Base-by-base conservation (phyloP, 768 basidiomycete genomes). In the Tylopilus balloui region DNA sequence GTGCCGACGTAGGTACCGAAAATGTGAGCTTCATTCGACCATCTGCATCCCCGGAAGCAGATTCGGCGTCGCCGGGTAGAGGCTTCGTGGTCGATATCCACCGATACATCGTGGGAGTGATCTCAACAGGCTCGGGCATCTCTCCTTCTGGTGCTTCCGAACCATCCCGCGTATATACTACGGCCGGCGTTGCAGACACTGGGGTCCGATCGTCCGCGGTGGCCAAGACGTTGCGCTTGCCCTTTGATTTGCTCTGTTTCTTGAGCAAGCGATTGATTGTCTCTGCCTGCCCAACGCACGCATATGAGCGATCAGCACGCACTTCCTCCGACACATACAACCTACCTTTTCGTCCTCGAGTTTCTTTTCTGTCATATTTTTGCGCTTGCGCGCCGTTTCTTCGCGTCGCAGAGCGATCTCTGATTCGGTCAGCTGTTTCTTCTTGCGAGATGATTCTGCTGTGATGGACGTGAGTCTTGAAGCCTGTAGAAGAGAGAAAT, bases 201-300 rank as follows among this genome's bases (percentile, higher is more conserved):
- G 63, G 71, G 4, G 65, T 73, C 46, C 65, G 75, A 52, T 69
- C 80, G 32, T 79, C 78, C 0, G 72, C 72, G 1, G 75, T 77
- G 14, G 75, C 74, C 24, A 73, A 55, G 0, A 66, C 73, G n/a
- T 72, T 76, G 11, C 82, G 79, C 55, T 79, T 84, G 42, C 75
- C 78, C 37, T 79, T 77, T 3, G 85, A 75, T 10, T 84, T 78
- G 15, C 84, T 82, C 61, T 89, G 88, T 66, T 92, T 92, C 65
- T 90, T 90, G 43, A 93, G 77, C 13, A 93, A 75, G 23, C 91
- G 84, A 58, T 92, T 92, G 65, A 93, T 92, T 0, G 91, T 92
- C 59, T 92, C 91, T 20, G 81, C 81, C 87, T 91, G 57, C 17
- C 27, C 35, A 19, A 27, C 29, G 29, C 38, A n/a, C 7, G 9